Percentiles rank a stretch among this genome's conserved stretches.
These are phyloP conservation scores for Pulicaria dysenterica DNA, from an alignment of 129 eudicot genomes.

Conservation along the genomic window DNA sequence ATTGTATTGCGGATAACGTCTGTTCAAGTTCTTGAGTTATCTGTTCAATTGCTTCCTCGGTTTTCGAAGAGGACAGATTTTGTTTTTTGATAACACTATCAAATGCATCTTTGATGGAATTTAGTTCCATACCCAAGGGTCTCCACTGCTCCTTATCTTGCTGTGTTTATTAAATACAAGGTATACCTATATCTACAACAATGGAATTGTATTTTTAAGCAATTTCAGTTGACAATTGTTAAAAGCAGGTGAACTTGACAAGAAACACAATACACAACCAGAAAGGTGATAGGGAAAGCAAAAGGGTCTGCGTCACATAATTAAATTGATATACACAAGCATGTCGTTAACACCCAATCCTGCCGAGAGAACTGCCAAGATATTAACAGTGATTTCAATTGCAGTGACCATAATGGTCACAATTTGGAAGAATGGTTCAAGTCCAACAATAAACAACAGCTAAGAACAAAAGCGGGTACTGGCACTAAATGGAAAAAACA, in stretches of 20 bases:
- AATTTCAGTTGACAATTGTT: neutral
- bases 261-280: no score
- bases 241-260: constrained; percentile 1
- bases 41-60: constrained; percentile 61
- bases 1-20: constrained; percentile 61
- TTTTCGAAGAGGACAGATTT: constrained; percentile 59
- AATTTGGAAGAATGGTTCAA: no score
- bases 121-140: constrained; percentile 64
- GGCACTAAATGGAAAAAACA: neutral
- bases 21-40: constrained; percentile 62
- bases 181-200: constrained; percentile 2
- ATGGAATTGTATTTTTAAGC: constrained; percentile 1
- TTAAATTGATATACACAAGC: no score
- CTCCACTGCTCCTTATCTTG: constrained; percentile 24
- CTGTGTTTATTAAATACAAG: neutral
- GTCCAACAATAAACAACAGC: no score
- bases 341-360: no score
- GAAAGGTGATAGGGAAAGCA: no score
- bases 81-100: constrained; percentile 81
- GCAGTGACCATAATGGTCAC: no score
- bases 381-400: no score
- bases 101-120: constrained; percentile 68
- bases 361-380: no score
- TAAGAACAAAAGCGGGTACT: neutral
- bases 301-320: no score